Conservation (phyloP, 257 asterid species). For the Anisodus acutangulus region DNA sequence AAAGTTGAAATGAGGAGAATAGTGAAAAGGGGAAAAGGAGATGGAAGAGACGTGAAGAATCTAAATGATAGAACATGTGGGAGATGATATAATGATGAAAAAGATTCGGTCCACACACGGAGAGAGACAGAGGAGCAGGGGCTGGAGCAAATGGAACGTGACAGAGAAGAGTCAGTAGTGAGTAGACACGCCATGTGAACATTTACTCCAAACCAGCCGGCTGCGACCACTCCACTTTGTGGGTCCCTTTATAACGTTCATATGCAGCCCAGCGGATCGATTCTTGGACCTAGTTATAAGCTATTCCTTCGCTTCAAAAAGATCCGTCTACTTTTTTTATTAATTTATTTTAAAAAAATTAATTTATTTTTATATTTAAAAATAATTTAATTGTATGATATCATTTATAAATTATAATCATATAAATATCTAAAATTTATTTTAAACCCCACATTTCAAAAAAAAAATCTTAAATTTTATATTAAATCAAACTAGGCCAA, state of each 20-base stretch:
- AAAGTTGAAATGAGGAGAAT: too few relatives aligned
- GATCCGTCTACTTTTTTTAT: too few relatives aligned
- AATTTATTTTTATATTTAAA: too few relatives aligned
- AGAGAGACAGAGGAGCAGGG: background rate
- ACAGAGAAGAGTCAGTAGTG: background rate
- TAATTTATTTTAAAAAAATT: too few relatives aligned
- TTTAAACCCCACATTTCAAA: too few relatives aligned
- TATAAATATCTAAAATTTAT: too few relatives aligned
- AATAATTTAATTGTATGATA: too few relatives aligned
- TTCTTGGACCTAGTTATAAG: background rate
- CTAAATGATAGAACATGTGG: background rate
- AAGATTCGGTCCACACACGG: background rate
- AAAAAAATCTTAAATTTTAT: too few relatives aligned
- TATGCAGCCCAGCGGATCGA: background rate
- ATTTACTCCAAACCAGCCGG: background rate
- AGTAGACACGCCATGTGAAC: background rate
- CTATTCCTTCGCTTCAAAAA: too few relatives aligned
- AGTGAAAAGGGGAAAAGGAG: background rate
- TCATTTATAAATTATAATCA: too few relatives aligned
- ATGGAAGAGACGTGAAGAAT: background rate
- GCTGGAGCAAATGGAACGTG: background rate
- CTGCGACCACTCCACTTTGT: background rate
- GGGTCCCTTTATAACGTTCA: background rate
- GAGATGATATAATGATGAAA: background rate
- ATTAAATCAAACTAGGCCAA: too few relatives aligned